Conservation (phyloP, 805 yeast genomes). For the Millerozyma miso region DNA sequence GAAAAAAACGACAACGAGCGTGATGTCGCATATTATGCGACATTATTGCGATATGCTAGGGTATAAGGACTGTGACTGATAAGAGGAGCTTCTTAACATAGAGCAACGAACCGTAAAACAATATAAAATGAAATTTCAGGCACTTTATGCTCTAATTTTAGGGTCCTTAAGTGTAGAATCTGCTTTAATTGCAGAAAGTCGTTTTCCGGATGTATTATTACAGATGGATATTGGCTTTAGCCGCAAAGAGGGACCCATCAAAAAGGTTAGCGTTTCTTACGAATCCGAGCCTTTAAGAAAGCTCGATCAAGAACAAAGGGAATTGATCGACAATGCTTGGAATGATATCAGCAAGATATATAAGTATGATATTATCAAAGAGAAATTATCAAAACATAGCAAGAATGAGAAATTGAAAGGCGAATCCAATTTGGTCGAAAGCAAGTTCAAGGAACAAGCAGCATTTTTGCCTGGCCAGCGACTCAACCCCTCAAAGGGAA, state of each 20-base stretch:
- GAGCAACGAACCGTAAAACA: too few relatives aligned
- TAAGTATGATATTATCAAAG: conserved; percentile 6
- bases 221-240: background rate
- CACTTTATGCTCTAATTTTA: background rate
- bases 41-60: background rate
- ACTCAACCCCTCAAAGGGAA: background rate
- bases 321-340: conserved; percentile 14
- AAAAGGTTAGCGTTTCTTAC: background rate
- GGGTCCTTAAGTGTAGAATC: background rate
- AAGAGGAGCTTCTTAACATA: background rate
- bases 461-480: background rate
- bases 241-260: background rate
- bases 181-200: background rate
- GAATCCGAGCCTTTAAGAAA: background rate
- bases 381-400: conserved; percentile 7
- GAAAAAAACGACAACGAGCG: background rate
- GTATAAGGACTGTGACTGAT: background rate
- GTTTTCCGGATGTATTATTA: background rate
- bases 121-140: background rate
- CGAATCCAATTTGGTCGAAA: conserved; percentile 5
- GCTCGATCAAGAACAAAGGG: background rate
- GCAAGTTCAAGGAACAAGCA: conserved; percentile 7
- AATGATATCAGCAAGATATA: conserved; percentile 9
- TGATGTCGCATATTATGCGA: background rate
- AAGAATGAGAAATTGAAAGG: background rate